Base-by-base conservation (phyloP, 805 yeast species). In the Vanderwaltozyma yarrowii region DNA sequence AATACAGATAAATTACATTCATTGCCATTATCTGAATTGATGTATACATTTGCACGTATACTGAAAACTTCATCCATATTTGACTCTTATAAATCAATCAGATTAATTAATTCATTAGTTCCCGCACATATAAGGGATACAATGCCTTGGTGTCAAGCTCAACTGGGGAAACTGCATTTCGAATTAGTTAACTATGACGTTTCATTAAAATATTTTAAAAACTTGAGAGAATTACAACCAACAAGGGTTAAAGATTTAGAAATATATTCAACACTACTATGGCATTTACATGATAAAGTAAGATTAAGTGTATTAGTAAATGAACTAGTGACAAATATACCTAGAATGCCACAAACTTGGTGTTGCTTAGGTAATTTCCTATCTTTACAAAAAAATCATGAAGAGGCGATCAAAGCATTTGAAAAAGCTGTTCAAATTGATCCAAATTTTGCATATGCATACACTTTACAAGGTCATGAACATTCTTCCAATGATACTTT, bases 381-480 rank as follows among this genome's bases (percentile, higher is more conserved):
- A 45, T 85, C 96, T 6, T 66, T 88, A 27, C 75, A 74, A 27
- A 69, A 84, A 43, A 96, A 89, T 50, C 82, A 92, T 3, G 92
- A 83, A 45, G 94, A 84, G 56, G 95, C 97, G 0, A 77, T 89
- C 24, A 77, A 76, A 50, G 86, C 95, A 53, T 88, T 92, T 61
- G 76, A 76, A 44, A 76, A 85, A 40, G 88, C 96, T 2, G 71
- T 76, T 2, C 75, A 74, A 38, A 54, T 83, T 13, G 80, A 81
- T 52, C 75, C 76, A 6, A 66, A 66, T 13, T 83, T 83, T 56
- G 80, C 92, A 0, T 89, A 89, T 56, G 95, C 95, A 0, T 83
- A 84, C 54, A 88, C 97, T 1, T 67, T 92, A 41, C 86, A 83
- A 63, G 99, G 96, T 0, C 97, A 92, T 58, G 99, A 92, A 60